These are phyloP conservation scores for Parsonsia alboflavescens DNA, from an alignment of 257 asterid genomes.

Conservation along the genomic window DNA sequence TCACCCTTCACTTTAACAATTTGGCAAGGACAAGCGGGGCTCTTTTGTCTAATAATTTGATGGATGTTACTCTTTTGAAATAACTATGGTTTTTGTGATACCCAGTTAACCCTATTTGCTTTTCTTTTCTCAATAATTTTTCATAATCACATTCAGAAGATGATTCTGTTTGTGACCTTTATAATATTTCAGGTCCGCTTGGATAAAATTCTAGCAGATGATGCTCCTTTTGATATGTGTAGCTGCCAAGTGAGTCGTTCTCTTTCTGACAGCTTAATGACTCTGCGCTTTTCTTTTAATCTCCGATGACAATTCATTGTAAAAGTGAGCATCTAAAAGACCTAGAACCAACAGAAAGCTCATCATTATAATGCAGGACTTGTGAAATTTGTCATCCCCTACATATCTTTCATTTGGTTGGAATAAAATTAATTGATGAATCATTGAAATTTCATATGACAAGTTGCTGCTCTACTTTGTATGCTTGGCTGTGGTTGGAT, in stretches of 20 bases:
- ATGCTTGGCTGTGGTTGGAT: background rate
- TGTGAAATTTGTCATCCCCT: background rate
- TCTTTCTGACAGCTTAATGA: conserved; percentile 9
- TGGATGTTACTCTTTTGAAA: background rate
- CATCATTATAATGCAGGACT: background rate
- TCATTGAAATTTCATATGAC: background rate
- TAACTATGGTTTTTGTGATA: background rate
- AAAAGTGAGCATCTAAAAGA: background rate
- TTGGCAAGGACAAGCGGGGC: background rate
- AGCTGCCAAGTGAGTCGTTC: conserved; percentile 79
- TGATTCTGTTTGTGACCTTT: conserved; percentile 12
- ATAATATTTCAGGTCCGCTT: conserved; percentile 54
- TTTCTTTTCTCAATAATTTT: background rate
- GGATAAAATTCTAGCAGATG: conserved; percentile 78
- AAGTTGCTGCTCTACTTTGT: background rate
- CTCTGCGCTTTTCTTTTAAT: background rate
- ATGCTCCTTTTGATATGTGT: conserved; percentile 91
- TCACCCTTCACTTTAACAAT: background rate
- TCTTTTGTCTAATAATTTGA: background rate
- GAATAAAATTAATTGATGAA: background rate
- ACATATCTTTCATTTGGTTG: background rate
- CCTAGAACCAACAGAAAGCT: background rate
- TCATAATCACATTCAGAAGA: background rate
- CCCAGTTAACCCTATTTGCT: background rate
- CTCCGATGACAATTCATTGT: background rate